These are phyloP conservation scores for Crataegus laevigata DNA, from an alignment of 306 rosid genomes.

Conservation along the genomic window DNA sequence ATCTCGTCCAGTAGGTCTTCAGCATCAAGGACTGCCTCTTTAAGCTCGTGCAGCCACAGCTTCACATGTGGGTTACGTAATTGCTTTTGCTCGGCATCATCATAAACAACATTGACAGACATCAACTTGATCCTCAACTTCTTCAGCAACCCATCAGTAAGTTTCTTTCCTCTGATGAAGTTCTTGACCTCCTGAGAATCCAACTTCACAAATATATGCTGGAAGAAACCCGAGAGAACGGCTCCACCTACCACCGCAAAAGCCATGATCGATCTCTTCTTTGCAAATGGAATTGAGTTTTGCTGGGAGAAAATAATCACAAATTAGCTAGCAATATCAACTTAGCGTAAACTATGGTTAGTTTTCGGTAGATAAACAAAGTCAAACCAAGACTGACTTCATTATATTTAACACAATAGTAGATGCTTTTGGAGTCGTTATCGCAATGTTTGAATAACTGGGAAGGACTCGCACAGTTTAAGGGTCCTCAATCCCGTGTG, in stretches of 20 bases:
- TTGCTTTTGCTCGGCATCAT: conserved; percentile 26
- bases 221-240: neutral
- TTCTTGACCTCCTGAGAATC: neutral
- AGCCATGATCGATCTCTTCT: neutral
- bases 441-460: too few relatives aligned
- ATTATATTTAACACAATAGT: too few relatives aligned
- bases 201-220: neutral
- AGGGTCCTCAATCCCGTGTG: too few relatives aligned
- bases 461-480: too few relatives aligned
- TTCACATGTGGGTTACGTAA: neutral
- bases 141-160: neutral
- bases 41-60: neutral
- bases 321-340: too few relatives aligned
- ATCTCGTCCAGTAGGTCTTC: conserved; percentile 28
- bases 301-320: too few relatives aligned
- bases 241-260: neutral
- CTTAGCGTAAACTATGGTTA: too few relatives aligned
- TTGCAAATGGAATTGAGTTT: too few relatives aligned
- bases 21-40: neutral
- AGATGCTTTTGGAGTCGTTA: too few relatives aligned
- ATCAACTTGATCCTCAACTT: neutral
- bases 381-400: too few relatives aligned
- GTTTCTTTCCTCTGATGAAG: neutral
- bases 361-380: too few relatives aligned
- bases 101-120: conserved; percentile 5